Percentiles rank a stretch among this genome's conserved stretches.
These are phyloP conservation scores for Physaria fendleri DNA, from an alignment of 345 rosid genomes.

Conservation along the genomic window DNA sequence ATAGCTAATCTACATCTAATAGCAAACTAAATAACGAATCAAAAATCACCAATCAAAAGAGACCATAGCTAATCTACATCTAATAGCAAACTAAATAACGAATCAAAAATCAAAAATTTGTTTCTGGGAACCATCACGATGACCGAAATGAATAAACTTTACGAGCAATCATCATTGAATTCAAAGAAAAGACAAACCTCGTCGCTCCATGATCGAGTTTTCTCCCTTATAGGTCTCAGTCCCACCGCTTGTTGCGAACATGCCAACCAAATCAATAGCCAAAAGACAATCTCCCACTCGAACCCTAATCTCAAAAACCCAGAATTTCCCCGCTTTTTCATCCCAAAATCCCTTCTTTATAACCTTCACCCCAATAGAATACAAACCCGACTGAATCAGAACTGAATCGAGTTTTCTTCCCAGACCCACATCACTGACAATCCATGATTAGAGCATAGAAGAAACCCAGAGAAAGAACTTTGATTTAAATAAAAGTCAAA, in stretches of 20 bases:
- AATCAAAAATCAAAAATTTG: background rate
- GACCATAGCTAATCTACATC: background rate
- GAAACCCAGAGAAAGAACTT: background rate
- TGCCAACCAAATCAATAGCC: conserved; percentile 48
- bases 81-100: background rate
- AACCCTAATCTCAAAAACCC: conserved; percentile 42
- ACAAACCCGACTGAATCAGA: conserved; percentile 12
- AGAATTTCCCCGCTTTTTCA: conserved; percentile 34
- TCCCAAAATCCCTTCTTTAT: conserved; percentile 22
- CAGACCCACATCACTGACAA: conserved; percentile 20
- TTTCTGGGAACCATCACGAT: background rate
- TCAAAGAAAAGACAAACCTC: conserved; percentile 69
- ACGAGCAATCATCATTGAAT: background rate
- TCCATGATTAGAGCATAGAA: conserved; percentile 17
- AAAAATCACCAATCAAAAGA: background rate
- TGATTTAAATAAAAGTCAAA: too few species aligned
- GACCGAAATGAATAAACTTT: background rate
- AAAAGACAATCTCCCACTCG: conserved; percentile 32
- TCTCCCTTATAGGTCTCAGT: conserved; percentile 85
- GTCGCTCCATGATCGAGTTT: conserved; percentile 81
- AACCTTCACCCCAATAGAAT: too few species aligned
- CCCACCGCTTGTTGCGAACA: conserved; percentile 52
- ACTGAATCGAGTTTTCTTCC: conserved; percentile 7
- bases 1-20: background rate
- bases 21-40: background rate